Base-by-base conservation (phyloP, 1,284 basidiomycete genomes). In the Leccinum subrobustum region DNA sequence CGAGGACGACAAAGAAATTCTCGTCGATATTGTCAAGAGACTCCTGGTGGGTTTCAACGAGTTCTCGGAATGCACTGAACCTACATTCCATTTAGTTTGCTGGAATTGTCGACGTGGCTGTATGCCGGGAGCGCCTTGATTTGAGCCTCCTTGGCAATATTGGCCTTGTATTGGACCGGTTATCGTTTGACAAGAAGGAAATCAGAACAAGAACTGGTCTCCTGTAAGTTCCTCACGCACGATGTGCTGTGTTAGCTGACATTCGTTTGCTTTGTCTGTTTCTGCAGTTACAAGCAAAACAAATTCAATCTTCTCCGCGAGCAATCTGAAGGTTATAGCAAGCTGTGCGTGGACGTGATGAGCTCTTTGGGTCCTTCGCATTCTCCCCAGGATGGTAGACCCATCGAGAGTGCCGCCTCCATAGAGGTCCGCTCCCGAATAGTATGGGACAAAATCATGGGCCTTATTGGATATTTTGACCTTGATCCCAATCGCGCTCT, bases 281-380 rank as follows among this genome's bases (percentile, higher is more conserved):
- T 54, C 44, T 56, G 20, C 60, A 93, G 91, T 76, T 99, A 96
- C 83, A 98, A 96, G 75, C 97, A 99, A 75, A 95, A 95, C 77
- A 98, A 98, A 76, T 98, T 95, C 81, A 99, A 99, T 70, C 84
- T 99, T 35, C 83, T 98, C 9, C 91, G 97, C 47, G 97, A 99
- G 77, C 94, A 97, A 67, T 96, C 94, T 1, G 96, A 99, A 79
- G 97, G 97, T 5, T 99, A 95, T 77, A 93, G 93, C 69, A 95
- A 96, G 70, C 85, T 99, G 37, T 86, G 91, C 33, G 87, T 91
- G 8, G 93, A 96, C 70, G 78, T 98, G 47, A 88, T 93, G 9
- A 88, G 87, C 59, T 87, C 85, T 65, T 78, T 95, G 55, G 92
- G 92, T 4, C 86, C 88, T 25, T 77, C 91, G 11, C 87, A 92